Evolutionary conservation across 1,284 basidiomycete genomes (phyloP).

Genomic region (Albatrellus sp.): DNA sequence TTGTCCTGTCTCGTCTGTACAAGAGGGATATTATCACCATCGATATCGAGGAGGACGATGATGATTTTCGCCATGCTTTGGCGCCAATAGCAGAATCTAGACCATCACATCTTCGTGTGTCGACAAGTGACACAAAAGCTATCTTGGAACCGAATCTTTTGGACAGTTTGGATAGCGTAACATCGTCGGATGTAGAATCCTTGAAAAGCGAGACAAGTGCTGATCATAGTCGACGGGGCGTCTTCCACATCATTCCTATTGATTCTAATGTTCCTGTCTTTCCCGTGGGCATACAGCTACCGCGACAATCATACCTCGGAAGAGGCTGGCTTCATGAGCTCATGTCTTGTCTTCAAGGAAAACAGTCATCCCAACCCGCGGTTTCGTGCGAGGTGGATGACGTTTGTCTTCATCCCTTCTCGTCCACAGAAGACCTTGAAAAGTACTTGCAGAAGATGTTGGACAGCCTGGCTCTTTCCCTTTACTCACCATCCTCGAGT

Average conservation of each 20-base stretch:
- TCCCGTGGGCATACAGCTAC: conserved; percentile 27
- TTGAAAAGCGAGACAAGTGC: conserved; percentile 30
- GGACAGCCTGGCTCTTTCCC: conserved; percentile 13
- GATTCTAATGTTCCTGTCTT: neutral
- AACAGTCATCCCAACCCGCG: conserved; percentile 5
- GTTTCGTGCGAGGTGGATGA: conserved; percentile 4
- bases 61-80: conserved; percentile 29
- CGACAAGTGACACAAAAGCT: too few relatives aligned
- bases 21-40: conserved; percentile 18
- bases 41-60: conserved; percentile 23
- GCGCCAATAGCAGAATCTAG: conserved; percentile 18
- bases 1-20: conserved; percentile 22
- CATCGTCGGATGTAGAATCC: conserved; percentile 13
- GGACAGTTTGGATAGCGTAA: neutral
- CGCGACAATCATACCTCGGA: conserved; percentile 35
- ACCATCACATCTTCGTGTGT: conserved; percentile 3
- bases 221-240: neutral
- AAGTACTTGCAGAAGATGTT: conserved; percentile 12
- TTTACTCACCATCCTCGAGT: conserved; percentile 23
- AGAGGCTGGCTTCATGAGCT: conserved; percentile 48
- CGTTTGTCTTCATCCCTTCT: conserved; percentile 5
- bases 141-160: neutral
- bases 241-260: conserved; percentile 7
- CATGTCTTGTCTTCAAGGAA: conserved; percentile 22
- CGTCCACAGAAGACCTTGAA: conserved; percentile 13